Percentiles rank a stretch among this genome's conserved stretches.
Conservation (phyloP, 2,329 filamentous ascomycete species). For the Colletotrichum orbiculare region DNA sequence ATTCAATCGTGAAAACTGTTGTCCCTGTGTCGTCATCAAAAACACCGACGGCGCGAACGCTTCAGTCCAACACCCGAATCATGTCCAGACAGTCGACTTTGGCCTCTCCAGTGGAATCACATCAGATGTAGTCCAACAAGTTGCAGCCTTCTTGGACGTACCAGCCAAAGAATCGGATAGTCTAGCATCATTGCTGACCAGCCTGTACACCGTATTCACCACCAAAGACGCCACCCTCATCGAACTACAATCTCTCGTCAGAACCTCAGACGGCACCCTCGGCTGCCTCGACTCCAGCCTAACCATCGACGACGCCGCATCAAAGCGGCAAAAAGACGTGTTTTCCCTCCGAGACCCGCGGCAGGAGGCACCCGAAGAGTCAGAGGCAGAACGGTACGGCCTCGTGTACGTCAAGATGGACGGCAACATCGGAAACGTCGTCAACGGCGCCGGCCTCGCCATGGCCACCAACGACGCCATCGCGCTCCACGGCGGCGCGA, state of each 20-base stretch:
- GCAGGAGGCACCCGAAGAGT: constrained; percentile 48
- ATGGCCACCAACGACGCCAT: constrained; percentile 93
- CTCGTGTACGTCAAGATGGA: constrained; percentile 80
- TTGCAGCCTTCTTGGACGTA: constrained; percentile 32
- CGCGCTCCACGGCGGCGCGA: constrained; percentile 71
- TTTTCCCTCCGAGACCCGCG: constrained; percentile 50
- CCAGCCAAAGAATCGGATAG: background rate
- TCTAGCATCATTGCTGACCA: constrained; percentile 22
- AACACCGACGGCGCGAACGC: constrained; percentile 41
- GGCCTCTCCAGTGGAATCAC: constrained; percentile 43
- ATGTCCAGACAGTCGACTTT: constrained; percentile 41
- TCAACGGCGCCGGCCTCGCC: constrained; percentile 89
- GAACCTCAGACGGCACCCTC: constrained; percentile 44
- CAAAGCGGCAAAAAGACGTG: constrained; percentile 52
- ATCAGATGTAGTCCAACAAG: constrained; percentile 29
- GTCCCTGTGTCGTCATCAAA: constrained; percentile 52
- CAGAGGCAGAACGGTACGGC: constrained; percentile 65
- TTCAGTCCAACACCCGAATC: background rate
- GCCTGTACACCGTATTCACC: constrained; percentile 52
- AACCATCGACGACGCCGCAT: constrained; percentile 60
- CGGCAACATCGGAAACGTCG: constrained; percentile 80
- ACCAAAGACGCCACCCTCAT: constrained; percentile 59
- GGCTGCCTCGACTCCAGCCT: constrained; percentile 52
- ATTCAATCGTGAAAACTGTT: constrained; percentile 54
- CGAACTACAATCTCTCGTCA: constrained; percentile 53